Evolutionary conservation across 208 protist species (phyloP).

Genomic region (Leishmania gerbilli): DNA sequence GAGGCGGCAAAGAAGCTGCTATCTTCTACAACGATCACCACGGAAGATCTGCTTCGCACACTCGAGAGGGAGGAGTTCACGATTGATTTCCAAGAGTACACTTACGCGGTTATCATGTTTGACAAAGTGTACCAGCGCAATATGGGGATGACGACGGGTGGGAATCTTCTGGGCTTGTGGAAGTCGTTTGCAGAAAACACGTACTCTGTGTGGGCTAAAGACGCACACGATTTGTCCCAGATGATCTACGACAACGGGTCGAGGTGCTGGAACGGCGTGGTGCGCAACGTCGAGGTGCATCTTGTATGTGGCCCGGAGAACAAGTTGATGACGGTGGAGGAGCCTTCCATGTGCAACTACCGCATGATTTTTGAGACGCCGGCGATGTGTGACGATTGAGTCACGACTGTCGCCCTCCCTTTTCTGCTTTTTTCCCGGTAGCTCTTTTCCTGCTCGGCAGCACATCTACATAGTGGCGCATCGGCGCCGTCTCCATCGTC

Average conservation of each 20-base stretch:
- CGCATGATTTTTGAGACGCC: constrained; percentile 77
- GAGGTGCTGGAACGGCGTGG: constrained; percentile 55
- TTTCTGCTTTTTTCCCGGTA: not conserved
- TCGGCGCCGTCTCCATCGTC: not conserved
- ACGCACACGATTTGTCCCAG: constrained; percentile 50
- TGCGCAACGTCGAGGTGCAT: constrained; percentile 52
- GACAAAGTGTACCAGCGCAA: constrained; percentile 41
- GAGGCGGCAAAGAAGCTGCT: constrained; percentile 19
- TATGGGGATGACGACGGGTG: constrained; percentile 17
- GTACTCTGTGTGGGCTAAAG: constrained; percentile 66
- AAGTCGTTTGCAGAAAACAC: constrained; percentile 65
- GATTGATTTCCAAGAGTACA: constrained; percentile 49
- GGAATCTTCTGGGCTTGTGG: constrained; percentile 53
- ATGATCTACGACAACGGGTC: constrained; percentile 63
- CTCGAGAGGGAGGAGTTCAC: constrained; percentile 54
- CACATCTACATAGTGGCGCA: not conserved
- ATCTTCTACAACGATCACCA: constrained; percentile 25
- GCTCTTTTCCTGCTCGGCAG: not conserved
- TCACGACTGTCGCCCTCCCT: not conserved
- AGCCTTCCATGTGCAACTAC: constrained; percentile 81
- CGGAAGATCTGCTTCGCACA: constrained; percentile 60
- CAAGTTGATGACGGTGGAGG: constrained; percentile 50
- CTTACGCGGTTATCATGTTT: constrained; percentile 65
- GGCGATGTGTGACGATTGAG: constrained; percentile 59
- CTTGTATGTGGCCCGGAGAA: constrained; percentile 71